A percentile compares a stretch with the other conserved stretches of the same genome.
Evolutionary conservation across 208 protist species (phyloP).

Genomic region (Borovskyia barvae): DNA sequence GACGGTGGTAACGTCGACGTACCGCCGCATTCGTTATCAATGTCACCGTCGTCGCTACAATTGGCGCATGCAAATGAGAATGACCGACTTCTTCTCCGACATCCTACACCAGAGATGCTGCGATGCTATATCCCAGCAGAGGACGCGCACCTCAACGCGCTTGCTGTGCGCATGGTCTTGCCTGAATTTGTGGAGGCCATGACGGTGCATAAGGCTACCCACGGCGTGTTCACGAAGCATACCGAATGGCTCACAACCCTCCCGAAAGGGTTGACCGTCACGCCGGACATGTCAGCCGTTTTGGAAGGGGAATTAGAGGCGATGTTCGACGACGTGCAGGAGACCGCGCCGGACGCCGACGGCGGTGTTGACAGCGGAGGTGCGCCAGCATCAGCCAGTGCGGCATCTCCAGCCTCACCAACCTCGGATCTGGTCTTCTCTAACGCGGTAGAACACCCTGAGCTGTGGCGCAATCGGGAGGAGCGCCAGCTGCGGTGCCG

Average conservation of each 20-base stretch:
- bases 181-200: constrained; percentile 76
- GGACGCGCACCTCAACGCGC: constrained; percentile 19
- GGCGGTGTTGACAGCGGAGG: too few relatives aligned
- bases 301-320: constrained; percentile 12
- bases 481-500: constrained; percentile 10
- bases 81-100: background rate
- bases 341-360: background rate
- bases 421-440: too few relatives aligned
- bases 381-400: too few relatives aligned
- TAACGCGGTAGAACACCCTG: background rate
- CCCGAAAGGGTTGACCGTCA: constrained; percentile 35
- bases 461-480: background rate
- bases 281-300: constrained; percentile 15
- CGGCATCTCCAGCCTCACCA: too few relatives aligned
- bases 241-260: constrained; percentile 34
- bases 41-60: constrained; percentile 1
- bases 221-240: constrained; percentile 35
- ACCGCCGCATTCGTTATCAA: constrained; percentile 1
- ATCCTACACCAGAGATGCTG: constrained; percentile 11
- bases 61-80: too few relatives aligned
- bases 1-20: constrained; percentile 18
- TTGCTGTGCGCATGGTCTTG: constrained; percentile 32
- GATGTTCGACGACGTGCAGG: constrained; percentile 1
- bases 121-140: constrained; percentile 13
- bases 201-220: constrained; percentile 73